Base-by-base conservation (phyloP, 2,329 filamentous ascomycete species). In the Esteya vermicola region DNA sequence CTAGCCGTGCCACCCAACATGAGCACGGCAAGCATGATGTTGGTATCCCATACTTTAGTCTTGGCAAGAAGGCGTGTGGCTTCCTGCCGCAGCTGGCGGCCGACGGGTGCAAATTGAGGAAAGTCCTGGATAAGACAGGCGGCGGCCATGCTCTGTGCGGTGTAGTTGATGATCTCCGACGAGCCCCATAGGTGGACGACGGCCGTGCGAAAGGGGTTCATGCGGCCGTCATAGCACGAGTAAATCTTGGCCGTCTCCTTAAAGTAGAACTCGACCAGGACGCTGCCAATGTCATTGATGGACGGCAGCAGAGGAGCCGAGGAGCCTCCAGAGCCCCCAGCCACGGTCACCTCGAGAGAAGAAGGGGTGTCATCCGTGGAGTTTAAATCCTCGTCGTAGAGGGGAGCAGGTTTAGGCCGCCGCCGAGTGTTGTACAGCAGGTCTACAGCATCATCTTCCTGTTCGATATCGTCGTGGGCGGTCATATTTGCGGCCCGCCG, bases 201-300 rank as follows among this genome's bases (percentile, higher is more conserved):
- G 66, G 59, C 21, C 61, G 65, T 21, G 59, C 70, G 59, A 50
- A 73, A 74, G 2, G 70, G 70, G 47, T 75, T 75, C 49, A 72
- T 60, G 28, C 62, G 57, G 27, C 68, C 72, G 54, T 75, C 46
- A 30, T 72, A 75, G 48, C 66, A 70, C 23, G 70, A 74, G 48
- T 70, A 75, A 3, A 73, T 50, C 9, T 61, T 63, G 22, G 68
- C 70, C 3, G 72, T 67, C 40, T 71, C 67, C 47, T 68, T 67
- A 56, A 75, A 74, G 46, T 75, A 75, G 45, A 74, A 70, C 39
- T 72, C 67, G n/a, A 74, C 64, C 19, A 75, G 55, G 18, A 67
- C 60, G 40, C 64, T 68, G 21, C 64, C 64, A 9, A 64, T 54
- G 35, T 70, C 67, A 33, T 59, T 59, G 42, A 67, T 47, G 27